These are phyloP conservation scores for Nannochloropsis salina DNA, from an alignment of 108 stramenopile genomes.

Conservation along the genomic window DNA sequence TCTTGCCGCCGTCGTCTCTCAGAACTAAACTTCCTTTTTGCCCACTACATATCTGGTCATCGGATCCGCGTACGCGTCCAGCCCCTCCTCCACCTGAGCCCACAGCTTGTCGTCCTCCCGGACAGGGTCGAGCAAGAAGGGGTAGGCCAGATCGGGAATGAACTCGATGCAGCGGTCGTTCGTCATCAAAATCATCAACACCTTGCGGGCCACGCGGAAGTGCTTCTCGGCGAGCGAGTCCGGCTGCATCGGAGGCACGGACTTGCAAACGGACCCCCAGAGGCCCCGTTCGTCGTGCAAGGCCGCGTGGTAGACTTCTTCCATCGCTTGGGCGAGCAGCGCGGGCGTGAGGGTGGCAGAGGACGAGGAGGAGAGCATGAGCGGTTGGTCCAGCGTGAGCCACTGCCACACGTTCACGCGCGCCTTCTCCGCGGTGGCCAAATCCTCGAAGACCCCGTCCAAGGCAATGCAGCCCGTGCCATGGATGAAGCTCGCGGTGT, in stretches of 20 bases:
- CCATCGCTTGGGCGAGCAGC: not conserved
- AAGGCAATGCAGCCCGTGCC: conserved; percentile 23
- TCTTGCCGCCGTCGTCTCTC: too few relatives aligned
- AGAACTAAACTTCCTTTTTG: not conserved
- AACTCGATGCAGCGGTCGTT: not conserved
- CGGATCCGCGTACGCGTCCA: not conserved
- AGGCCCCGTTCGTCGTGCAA: not conserved
- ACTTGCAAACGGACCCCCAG: not conserved
- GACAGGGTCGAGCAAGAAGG: conserved; percentile 17
- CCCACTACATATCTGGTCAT: not conserved
- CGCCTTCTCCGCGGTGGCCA: conserved; percentile 31
- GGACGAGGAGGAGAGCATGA: not conserved
- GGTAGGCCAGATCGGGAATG: not conserved
- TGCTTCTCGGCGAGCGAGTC: not conserved
- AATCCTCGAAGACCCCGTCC: conserved; percentile 9
- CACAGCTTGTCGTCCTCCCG: not conserved
- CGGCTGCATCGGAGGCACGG: not conserved
- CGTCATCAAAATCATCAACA: conserved; percentile 9
- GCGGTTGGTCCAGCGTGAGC: not conserved
- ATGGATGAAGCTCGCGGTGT: not conserved
- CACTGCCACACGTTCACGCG: conserved; percentile 28
- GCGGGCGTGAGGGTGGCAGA: not conserved
- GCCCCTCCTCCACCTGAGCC: conserved; percentile 15
- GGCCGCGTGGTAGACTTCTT: not conserved
- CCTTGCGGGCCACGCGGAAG: not conserved